Evolutionary conservation across 2,329 filamentous ascomycete genomes (phyloP).

Genomic region (Neophaeococcomyces mojaviensis): DNA sequence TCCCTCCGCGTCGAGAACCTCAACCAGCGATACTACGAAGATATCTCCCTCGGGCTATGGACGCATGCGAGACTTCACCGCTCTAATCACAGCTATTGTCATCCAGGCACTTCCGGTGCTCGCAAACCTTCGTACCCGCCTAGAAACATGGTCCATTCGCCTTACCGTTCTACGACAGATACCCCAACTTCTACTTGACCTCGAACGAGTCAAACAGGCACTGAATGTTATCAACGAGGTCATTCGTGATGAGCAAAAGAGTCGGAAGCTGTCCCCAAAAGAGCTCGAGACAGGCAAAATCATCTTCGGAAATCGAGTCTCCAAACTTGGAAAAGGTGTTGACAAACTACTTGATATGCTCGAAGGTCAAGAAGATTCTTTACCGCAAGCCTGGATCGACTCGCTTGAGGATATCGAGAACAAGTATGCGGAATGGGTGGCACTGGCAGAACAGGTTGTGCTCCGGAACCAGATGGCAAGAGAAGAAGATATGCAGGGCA

Average conservation of each 20-base stretch:
- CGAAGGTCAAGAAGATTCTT: conserved; percentile 73
- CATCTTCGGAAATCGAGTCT: conserved; percentile 62
- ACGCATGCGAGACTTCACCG: conserved; percentile 80
- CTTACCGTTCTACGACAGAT: conserved; percentile 67
- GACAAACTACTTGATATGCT: conserved; percentile 82
- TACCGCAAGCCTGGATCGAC: conserved; percentile 84
- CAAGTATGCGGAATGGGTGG: conserved; percentile 72
- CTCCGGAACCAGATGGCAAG: conserved; percentile 43
- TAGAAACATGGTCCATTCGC: conserved; percentile 71
- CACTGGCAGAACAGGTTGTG: conserved; percentile 67
- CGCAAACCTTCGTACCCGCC: conserved; percentile 62
- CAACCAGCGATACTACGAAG: conserved; percentile 27
- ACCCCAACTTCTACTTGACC: conserved; percentile 57
- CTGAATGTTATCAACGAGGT: conserved; percentile 31
- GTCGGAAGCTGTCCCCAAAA: conserved; percentile 24
- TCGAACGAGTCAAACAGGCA: conserved; percentile 40
- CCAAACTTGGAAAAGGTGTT: conserved; percentile 61
- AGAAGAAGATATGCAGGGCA: conserved; percentile 11
- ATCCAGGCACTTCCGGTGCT: conserved; percentile 80
- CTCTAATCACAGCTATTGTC: conserved; percentile 82
- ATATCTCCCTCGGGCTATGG: conserved; percentile 48
- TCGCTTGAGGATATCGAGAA: conserved; percentile 72
- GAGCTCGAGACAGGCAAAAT: conserved; percentile 40
- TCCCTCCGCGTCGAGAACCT: conserved; percentile 49
- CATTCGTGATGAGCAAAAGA: conserved; percentile 18